phyloP scores from a whole-genome alignment of 768 basidiomycete genomes.

The Calocera cornea region DNA sequence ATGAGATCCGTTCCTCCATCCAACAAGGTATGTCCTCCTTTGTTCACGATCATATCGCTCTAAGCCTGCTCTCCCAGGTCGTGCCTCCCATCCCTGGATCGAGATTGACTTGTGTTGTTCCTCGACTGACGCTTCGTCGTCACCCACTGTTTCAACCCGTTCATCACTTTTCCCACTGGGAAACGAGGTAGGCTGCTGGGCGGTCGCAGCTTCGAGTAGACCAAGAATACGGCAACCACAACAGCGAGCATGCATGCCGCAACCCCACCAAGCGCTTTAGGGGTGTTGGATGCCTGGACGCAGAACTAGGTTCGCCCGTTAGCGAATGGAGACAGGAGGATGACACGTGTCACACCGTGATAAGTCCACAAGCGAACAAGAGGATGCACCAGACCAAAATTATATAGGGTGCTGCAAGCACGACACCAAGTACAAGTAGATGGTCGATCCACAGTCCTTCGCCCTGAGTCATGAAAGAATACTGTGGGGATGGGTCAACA shows the following conservation, averaged over 20 bases:
- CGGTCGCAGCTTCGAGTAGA: neutral
- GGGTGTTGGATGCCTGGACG: neutral
- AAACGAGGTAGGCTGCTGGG: neutral
- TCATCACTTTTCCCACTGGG: neutral
- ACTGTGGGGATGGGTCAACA: no score
- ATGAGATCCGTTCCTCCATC: no score
- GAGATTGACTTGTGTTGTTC: neutral
- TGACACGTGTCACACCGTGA: neutral
- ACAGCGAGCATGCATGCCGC: neutral
- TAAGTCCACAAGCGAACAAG: neutral
- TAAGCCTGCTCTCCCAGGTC: neutral
- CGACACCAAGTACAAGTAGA: neutral
- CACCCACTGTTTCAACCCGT: neutral
- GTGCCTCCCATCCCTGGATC: no score
- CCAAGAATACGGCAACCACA: neutral
- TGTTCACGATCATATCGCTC: neutral
- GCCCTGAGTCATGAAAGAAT: neutral
- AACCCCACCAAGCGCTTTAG: neutral
- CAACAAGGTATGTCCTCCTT: no score
- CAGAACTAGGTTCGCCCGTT: neutral
- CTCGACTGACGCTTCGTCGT: neutral
- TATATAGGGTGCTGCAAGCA: neutral
- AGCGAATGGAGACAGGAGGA: neutral
- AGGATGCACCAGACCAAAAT: slow-evolving; percentile 1
- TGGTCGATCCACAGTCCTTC: neutral